A percentile compares a stretch with the other conserved stretches of the same genome.
Evolutionary conservation across 192 early-diverging fungal species (phyloP).

Genomic region (Polychytrium aggregatum): DNA sequence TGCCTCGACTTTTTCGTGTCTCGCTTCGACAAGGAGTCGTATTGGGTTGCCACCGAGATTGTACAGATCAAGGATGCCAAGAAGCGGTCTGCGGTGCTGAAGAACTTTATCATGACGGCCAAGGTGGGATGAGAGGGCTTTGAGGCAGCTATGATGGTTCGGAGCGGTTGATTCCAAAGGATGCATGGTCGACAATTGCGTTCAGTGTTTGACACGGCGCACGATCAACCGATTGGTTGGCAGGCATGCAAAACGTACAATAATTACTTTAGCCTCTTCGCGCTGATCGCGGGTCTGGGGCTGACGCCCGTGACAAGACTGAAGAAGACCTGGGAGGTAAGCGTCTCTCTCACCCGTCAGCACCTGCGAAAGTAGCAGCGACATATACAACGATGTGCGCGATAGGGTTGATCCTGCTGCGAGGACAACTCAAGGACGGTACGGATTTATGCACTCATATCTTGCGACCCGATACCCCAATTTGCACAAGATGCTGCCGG

Average conservation of each 20-base stretch:
- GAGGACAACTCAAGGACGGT: not conserved
- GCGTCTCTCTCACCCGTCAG: not conserved
- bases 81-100: constrained; percentile 29
- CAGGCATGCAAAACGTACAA: constrained; percentile 41
- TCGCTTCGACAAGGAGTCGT: constrained; percentile 48
- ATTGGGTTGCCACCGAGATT: constrained; percentile 50
- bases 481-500: constrained; percentile 22
- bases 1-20: constrained; percentile 40
- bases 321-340: constrained; percentile 53
- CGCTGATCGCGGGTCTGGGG: constrained; percentile 46
- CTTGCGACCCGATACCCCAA: not conserved
- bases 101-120: constrained; percentile 37
- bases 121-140: constrained; percentile 23
- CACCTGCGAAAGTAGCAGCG: no score
- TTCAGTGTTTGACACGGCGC: not conserved
- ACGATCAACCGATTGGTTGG: not conserved
- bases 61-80: constrained; percentile 38
- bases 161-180: not conserved
- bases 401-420: not conserved
- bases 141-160: not conserved
- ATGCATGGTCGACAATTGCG: no score
- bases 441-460: not conserved
- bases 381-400: no score
- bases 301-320: constrained; percentile 39
- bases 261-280: constrained; percentile 49